These are phyloP conservation scores for Penicillium mononematosum DNA, from an alignment of 495 filamentous ascomycete genomes.

Conservation along the genomic window DNA sequence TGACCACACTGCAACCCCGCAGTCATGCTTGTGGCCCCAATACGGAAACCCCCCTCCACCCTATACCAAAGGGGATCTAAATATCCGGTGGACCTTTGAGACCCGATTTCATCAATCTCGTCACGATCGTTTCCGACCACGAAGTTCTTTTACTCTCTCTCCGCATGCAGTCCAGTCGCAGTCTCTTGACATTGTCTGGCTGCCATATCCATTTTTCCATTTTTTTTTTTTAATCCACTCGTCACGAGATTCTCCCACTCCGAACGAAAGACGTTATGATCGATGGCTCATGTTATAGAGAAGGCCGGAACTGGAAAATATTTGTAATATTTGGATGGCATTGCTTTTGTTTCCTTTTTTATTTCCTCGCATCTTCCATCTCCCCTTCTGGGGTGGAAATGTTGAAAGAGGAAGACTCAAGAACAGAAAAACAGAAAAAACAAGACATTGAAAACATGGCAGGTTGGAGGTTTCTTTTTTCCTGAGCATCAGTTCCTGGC, in stretches of 20 bases:
- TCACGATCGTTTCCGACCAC: conserved; percentile 27
- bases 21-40: conserved; percentile 14
- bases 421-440: conserved; percentile 6
- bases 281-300: conserved; percentile 51
- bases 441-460: conserved; percentile 16
- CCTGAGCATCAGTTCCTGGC: conserved; percentile 32
- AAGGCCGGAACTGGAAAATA: conserved; percentile 34
- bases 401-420: background rate
- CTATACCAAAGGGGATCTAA: background rate
- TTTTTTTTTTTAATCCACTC: conserved; percentile 30
- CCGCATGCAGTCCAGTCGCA: conserved; percentile 23
- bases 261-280: conserved; percentile 49
- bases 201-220: conserved; percentile 15
- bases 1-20: background rate
- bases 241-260: conserved; percentile 31
- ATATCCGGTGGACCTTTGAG: conserved; percentile 8
- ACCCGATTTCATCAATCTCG: conserved; percentile 22
- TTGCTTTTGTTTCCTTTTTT: conserved; percentile 20
- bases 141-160: conserved; percentile 16
- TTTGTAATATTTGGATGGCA: conserved; percentile 34
- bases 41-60: conserved; percentile 1
- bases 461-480: conserved; percentile 15
- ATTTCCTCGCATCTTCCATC: conserved; percentile 17
- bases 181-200: conserved; percentile 3
- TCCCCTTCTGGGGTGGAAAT: background rate